phyloP scores from a whole-genome alignment of 768 basidiomycete genomes.

The Paxillus ammoniavirescens region DNA sequence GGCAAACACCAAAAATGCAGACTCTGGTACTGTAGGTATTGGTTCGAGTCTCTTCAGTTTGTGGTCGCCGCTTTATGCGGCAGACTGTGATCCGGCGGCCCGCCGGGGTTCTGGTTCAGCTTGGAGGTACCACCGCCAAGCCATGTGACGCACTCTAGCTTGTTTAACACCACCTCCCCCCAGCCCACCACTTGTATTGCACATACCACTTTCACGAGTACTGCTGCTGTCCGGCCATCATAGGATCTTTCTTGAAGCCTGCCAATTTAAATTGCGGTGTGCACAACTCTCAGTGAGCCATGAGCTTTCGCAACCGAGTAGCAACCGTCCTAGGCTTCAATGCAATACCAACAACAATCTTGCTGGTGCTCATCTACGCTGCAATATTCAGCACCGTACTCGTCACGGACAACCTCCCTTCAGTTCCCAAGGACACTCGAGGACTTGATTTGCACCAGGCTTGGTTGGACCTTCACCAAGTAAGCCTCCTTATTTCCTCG shows the following conservation, averaged over 20 bases:
- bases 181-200: no score
- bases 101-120: no score
- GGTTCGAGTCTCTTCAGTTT: no score
- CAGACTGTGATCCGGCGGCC: no score
- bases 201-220: no score
- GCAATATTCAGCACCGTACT: conserved; percentile 46
- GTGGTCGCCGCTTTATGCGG: no score
- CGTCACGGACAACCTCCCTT: conserved; percentile 47
- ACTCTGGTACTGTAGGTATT: no score
- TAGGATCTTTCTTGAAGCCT: neutral
- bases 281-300: conserved; percentile 1
- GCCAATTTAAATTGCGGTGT: neutral
- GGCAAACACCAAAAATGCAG: no score
- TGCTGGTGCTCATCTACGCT: conserved; percentile 48
- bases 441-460: conserved; percentile 53
- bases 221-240: no score
- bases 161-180: no score
- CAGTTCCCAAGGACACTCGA: conserved; percentile 42
- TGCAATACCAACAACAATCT: conserved; percentile 42
- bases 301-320: conserved; percentile 27
- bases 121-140: no score
- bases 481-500: conserved; percentile 24
- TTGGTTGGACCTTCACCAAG: conserved; percentile 56
- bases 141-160: no score
- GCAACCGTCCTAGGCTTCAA: conserved; percentile 35